These are phyloP conservation scores for Syzygium malaccense DNA, from an alignment of 441 rosid species.

Conservation along the genomic window DNA sequence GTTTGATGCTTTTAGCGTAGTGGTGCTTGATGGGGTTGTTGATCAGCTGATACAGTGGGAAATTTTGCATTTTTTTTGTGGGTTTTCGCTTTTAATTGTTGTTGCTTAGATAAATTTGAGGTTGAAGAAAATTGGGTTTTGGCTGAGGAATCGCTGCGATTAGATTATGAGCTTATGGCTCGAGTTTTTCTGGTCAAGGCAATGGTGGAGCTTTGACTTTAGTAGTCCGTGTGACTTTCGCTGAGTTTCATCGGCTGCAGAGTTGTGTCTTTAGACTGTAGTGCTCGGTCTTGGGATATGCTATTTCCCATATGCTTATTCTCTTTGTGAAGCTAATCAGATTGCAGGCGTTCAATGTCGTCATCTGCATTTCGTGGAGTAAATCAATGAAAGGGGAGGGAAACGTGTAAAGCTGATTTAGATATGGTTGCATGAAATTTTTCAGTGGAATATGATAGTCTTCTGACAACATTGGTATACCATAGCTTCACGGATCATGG, in stretches of 20 bases:
- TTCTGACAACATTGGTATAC: neutral
- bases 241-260: neutral
- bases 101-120: neutral
- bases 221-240: neutral
- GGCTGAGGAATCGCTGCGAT: neutral
- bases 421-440: neutral
- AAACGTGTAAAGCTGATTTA: neutral
- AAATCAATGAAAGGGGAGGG: neutral
- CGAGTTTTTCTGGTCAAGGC: neutral
- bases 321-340: neutral
- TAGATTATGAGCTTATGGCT: neutral
- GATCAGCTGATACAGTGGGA: neutral
- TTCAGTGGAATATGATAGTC: neutral
- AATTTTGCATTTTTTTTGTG: neutral
- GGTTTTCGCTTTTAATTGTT: neutral
- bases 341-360: neutral
- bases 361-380: neutral
- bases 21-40: neutral
- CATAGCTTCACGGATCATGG: neutral
- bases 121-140: neutral
- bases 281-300: neutral
- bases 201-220: neutral
- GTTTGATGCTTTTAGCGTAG: neutral
- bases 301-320: neutral
- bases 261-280: neutral